phyloP scores from a whole-genome alignment of 495 filamentous ascomycete genomes.

The Neurospora africana region DNA sequence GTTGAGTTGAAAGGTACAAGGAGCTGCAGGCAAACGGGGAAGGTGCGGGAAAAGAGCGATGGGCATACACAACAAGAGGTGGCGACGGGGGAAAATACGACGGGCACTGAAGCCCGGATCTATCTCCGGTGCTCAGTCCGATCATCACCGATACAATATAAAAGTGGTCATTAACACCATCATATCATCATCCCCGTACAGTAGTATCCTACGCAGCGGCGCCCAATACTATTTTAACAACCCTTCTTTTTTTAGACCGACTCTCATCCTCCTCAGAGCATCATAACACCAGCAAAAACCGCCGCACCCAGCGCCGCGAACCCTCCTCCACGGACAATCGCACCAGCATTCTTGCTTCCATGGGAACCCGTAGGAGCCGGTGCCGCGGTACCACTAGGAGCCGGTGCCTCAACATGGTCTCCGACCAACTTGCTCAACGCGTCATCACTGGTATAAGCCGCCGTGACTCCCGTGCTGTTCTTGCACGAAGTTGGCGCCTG shows the following conservation, averaged over 20 bases:
- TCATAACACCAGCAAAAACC: conserved; percentile 13
- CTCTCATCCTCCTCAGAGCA: conserved; percentile 2
- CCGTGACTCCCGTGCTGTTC: conserved; percentile 32
- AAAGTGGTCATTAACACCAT: neutral
- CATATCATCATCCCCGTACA: neutral
- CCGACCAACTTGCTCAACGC: conserved; percentile 21
- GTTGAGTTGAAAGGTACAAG: no score
- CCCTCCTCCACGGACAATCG: conserved; percentile 10
- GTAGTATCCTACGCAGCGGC: no score
- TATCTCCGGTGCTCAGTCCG: neutral
- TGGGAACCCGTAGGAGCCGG: conserved; percentile 9
- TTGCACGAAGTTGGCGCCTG: conserved; percentile 21
- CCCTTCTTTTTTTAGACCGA: neutral
- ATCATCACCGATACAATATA: neutral
- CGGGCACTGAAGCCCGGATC: neutral
- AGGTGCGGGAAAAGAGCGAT: no score
- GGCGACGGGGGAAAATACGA: neutral
- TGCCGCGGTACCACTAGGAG: neutral
- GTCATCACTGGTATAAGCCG: conserved; percentile 24
- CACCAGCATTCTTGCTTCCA: conserved; percentile 12
- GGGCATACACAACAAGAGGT: no score
- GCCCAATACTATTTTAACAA: no score
- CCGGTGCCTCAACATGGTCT: neutral
- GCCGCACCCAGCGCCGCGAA: neutral
- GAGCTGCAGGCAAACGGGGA: no score